phyloP scores from a whole-genome alignment of 2,329 filamentous ascomycete species.

The Ceratocystis alfenasii region DNA sequence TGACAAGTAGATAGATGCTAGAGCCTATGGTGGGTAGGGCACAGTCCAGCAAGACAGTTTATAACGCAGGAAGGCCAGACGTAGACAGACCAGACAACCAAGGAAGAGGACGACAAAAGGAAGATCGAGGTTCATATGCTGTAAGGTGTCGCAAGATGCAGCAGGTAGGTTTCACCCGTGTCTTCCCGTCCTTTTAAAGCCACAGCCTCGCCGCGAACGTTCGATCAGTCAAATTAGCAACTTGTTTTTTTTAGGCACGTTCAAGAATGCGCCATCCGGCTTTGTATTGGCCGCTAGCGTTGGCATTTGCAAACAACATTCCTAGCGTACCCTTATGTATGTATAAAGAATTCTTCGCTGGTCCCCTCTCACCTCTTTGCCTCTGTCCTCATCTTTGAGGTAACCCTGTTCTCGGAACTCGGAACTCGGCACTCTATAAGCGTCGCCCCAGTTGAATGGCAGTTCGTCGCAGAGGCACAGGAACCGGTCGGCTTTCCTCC shows the following conservation, averaged over 20 bases:
- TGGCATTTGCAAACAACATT: neutral
- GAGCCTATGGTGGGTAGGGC: too few species aligned
- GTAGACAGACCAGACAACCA: neutral
- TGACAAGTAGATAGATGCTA: neutral
- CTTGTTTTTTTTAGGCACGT: neutral
- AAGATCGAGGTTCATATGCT: neutral
- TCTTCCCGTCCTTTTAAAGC: neutral
- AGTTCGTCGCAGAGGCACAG: neutral
- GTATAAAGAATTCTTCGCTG: neutral
- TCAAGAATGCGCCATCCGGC: neutral
- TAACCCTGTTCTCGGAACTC: neutral
- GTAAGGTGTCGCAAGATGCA: too few species aligned
- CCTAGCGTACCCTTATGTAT: neutral
- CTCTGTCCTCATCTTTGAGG: neutral
- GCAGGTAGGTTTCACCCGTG: too few species aligned
- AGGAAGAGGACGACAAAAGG: neutral
- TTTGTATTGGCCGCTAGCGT: neutral
- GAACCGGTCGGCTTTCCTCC: neutral
- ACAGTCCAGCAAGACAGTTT: too few species aligned
- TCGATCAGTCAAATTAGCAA: neutral
- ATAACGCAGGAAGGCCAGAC: neutral
- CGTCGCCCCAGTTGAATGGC: neutral
- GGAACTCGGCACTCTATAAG: neutral
- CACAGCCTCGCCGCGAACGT: neutral
- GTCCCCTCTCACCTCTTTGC: neutral